Conservation (phyloP, 2,329 filamentous ascomycete species). For the Pseudogymnoascus sp. region DNA sequence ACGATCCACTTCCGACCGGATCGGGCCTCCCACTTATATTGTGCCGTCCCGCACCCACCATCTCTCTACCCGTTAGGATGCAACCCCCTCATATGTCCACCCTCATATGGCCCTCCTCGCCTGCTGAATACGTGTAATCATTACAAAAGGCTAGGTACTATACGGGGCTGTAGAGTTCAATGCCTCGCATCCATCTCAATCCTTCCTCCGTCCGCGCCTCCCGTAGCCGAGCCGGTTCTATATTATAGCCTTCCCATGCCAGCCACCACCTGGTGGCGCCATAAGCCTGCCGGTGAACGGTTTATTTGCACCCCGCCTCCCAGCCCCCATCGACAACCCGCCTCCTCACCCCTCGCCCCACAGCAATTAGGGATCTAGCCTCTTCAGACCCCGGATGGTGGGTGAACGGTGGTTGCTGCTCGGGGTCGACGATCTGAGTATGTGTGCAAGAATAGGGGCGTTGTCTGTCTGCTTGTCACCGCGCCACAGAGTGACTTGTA, state of each 20-base stretch:
- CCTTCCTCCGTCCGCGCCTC: neutral
- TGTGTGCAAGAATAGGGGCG: neutral
- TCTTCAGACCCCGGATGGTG: neutral
- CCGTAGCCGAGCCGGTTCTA: neutral
- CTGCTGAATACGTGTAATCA: neutral
- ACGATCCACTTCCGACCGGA: slow-evolving; percentile 4
- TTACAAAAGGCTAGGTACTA: neutral
- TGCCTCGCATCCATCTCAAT: neutral
- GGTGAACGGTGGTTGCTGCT: neutral
- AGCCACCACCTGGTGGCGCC: neutral
- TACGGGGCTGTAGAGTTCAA: neutral
- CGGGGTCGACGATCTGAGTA: neutral
- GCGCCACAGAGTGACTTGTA: neutral
- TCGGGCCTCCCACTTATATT: slow-evolving; percentile 4
- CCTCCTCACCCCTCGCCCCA: neutral
- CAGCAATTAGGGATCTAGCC: neutral
- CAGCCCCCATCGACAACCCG: neutral
- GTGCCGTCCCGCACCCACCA: neutral
- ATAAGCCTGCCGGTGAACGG: neutral
- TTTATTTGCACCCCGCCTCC: neutral
- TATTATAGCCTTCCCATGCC: neutral
- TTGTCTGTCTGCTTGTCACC: neutral
- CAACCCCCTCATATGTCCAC: neutral
- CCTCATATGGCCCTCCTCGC: neutral
- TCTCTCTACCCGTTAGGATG: neutral